A percentile compares a stretch with the other conserved stretches of the same genome.
These are phyloP conservation scores for Suillus brevipes DNA, from an alignment of 768 basidiomycete genomes.

Conservation along the genomic window DNA sequence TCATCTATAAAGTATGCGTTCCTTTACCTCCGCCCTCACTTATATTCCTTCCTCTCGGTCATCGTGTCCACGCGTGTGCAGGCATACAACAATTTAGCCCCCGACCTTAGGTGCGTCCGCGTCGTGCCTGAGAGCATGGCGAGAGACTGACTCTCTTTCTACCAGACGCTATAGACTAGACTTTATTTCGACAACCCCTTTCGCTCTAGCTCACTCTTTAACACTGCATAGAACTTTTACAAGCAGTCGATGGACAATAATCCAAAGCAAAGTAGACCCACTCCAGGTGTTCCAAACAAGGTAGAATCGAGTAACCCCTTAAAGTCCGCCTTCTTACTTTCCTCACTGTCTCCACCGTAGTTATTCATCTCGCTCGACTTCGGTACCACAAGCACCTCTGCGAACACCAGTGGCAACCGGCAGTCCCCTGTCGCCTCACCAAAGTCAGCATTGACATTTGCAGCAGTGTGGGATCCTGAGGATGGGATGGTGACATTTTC, in stretches of 20 bases:
- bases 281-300: slow-evolving; percentile 12
- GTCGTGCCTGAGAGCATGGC: not conserved
- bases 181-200: not conserved
- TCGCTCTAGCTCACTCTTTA: not conserved
- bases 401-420: slow-evolving; percentile 27
- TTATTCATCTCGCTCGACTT: slow-evolving; percentile 26
- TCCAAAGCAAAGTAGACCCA: not conserved
- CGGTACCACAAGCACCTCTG: slow-evolving; percentile 12
- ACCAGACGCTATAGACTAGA: not conserved
- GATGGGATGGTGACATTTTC: slow-evolving; percentile 61
- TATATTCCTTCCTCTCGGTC: slow-evolving; percentile 6
- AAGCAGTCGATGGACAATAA: not conserved
- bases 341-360: slow-evolving; percentile 9
- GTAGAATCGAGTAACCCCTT: slow-evolving; percentile 13
- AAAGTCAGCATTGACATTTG: slow-evolving; percentile 56
- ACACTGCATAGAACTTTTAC: too few relatives aligned
- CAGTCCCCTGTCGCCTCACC: slow-evolving; percentile 63
- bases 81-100: slow-evolving; percentile 25
- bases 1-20: slow-evolving; percentile 25
- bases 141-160: not conserved
- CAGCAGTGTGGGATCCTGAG: slow-evolving; percentile 58
- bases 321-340: not conserved
- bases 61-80: slow-evolving; percentile 20
- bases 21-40: slow-evolving; percentile 8
- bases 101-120: not conserved